Conservation (phyloP, 192 early-diverging fungal genomes). For the Rhizophagus prolifer region DNA sequence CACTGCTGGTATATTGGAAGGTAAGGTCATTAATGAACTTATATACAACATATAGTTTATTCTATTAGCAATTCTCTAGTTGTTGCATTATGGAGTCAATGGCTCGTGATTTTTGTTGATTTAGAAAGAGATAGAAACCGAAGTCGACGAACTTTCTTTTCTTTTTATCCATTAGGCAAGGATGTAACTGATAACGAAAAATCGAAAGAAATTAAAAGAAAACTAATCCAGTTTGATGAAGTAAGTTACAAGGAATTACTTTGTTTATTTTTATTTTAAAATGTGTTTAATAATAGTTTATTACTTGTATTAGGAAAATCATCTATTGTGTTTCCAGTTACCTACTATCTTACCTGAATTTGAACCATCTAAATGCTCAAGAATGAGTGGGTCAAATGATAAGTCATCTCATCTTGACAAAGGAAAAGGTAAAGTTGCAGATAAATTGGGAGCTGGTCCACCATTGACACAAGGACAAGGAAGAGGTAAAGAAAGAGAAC, state of each 20-base stretch:
- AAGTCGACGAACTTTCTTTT: constrained; percentile 22
- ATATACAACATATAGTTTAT: neutral
- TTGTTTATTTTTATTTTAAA: neutral
- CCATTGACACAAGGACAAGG: neutral
- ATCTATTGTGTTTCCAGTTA: constrained; percentile 16
- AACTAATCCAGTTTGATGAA: neutral
- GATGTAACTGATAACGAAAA: neutral
- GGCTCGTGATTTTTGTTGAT: constrained; percentile 12
- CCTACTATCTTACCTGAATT: constrained; percentile 6
- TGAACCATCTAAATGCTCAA: constrained; percentile 9
- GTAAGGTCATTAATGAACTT: neutral
- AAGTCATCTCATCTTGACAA: neutral
- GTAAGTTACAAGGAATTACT: neutral
- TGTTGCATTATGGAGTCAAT: constrained; percentile 16
- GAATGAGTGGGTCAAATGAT: neutral
- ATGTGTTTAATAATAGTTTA: neutral
- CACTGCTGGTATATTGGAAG: neutral
- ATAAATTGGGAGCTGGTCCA: neutral
- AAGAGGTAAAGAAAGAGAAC: neutral
- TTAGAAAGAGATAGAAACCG: constrained; percentile 23
- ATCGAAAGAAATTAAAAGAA: neutral
- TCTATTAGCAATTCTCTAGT: constrained; percentile 1
- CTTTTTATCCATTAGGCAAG: constrained; percentile 19
- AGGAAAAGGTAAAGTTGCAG: neutral
- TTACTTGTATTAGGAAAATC: neutral